Conservation (phyloP, 176 grass and related monocot species). For the Pharus latifolius region DNA sequence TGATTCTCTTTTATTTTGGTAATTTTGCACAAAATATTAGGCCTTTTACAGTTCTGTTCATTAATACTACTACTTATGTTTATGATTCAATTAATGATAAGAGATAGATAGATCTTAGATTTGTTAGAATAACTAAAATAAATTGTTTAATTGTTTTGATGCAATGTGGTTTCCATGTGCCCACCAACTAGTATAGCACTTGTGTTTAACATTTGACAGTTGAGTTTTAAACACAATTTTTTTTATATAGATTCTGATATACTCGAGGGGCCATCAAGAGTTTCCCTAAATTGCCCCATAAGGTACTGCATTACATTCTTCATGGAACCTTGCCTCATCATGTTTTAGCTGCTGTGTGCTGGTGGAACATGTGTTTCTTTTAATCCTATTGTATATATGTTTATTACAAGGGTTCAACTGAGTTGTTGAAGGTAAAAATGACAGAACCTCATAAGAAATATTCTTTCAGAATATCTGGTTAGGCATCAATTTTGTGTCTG, state of each 20-base stretch:
- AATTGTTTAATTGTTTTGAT: too few relatives aligned
- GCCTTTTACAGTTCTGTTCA: too few relatives aligned
- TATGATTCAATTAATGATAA: too few relatives aligned
- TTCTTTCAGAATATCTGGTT: conserved; percentile 1
- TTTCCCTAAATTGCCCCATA: conserved; percentile 95
- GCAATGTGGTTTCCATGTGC: too few relatives aligned
- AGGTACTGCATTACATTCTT: conserved; percentile 48
- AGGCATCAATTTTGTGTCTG: not conserved
- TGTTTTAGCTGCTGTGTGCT: conserved; percentile 9
- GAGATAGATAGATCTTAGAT: too few relatives aligned
- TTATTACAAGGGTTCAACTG: not conserved
- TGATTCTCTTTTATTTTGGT: too few relatives aligned
- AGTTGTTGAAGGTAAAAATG: not conserved
- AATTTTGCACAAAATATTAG: too few relatives aligned
- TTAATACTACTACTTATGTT: too few relatives aligned
- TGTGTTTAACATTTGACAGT: not conserved
- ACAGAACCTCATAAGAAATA: not conserved
- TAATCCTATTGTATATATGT: not conserved
- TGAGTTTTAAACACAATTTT: not conserved
- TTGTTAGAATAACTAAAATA: too few relatives aligned
- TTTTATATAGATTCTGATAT: conserved; percentile 64
- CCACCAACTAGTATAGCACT: too few relatives aligned
- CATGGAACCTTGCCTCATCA: not conserved
- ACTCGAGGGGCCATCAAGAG: conserved; percentile 84
- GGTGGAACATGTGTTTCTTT: not conserved